Base-by-base conservation (phyloP, 192 early-diverging fungal genomes). In the Thamnidium elegans region DNA sequence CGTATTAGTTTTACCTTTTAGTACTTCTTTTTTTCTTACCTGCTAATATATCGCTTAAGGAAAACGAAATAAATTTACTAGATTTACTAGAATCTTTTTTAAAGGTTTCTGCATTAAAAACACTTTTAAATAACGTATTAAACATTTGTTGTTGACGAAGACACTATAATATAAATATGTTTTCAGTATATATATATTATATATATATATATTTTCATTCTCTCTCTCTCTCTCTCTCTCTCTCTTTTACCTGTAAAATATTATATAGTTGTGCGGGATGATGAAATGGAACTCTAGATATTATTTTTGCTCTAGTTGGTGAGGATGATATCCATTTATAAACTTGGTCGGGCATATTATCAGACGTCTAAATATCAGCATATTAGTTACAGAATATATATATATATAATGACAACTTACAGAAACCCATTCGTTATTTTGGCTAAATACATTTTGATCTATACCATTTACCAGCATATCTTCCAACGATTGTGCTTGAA, bases 91-190 rank as follows among this genome's bases (percentile, higher is more conserved):
- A 43, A 6, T 50, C 50, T 17, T 20, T 51, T 34, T 19, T 44
- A 45, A 58, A 46, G 2, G 62, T 64, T 4, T 26, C 17, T 15
- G 30, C 7, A 30, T 73, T 64, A 32, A 73, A 73, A 46, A 73
- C 54, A 39, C 66, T 68, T 53, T 55, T 45, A 36, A 73, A 67
- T 9, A 73, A 23, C 32, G 26, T 50, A 55, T 73, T 73, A 55
- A 67, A 73, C 56, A 68, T 67, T n/a, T 65, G 60, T 54, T 73
- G 71, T 54, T 73, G 66, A 26, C 71, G 71, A 32, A 73, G 54
- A 11, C 36, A 43, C 68, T 70, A 46, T 36, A 36, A 7, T 32
- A 58, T 23, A 20, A 20, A 15, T 32, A 31, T 45, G 21, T 26
- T 20, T 20, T 50, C 13, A 55, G 20, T 36, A 4, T 0, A 10